These are phyloP conservation scores for Ophiostoma montium DNA, from an alignment of 2,329 filamentous ascomycete genomes.

Conservation along the genomic window DNA sequence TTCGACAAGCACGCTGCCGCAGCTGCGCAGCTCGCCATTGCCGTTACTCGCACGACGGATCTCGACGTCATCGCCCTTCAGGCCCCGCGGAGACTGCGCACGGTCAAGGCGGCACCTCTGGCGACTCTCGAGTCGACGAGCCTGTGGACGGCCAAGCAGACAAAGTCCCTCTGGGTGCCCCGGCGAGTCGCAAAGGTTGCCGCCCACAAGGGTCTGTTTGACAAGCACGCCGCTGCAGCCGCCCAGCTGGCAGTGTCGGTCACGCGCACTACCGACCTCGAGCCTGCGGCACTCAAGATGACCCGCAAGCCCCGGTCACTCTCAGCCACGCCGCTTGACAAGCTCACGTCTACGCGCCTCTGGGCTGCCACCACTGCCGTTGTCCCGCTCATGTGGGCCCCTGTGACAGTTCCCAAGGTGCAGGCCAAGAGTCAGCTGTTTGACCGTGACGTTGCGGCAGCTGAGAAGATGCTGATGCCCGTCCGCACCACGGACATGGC, in stretches of 20 bases:
- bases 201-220: slow-evolving; percentile 3
- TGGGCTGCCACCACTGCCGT: not conserved
- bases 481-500: slow-evolving; percentile 14
- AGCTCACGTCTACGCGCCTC: slow-evolving; percentile 1
- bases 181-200: not conserved
- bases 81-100: slow-evolving; percentile 4
- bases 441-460: slow-evolving; percentile 8
- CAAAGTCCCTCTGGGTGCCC: not conserved
- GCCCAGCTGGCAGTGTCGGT: slow-evolving; percentile 2
- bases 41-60: slow-evolving; percentile 7
- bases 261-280: slow-evolving; percentile 8
- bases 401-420: not conserved
- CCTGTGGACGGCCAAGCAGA: slow-evolving; percentile 4
- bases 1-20: slow-evolving; percentile 6
- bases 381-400: not conserved
- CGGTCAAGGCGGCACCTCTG: not conserved
- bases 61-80: slow-evolving; percentile 5
- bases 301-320: slow-evolving; percentile 1
- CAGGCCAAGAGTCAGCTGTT: slow-evolving; percentile 2
- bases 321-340: slow-evolving; percentile 1
- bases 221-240: slow-evolving; percentile 1
- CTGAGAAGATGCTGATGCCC: slow-evolving; percentile 3
- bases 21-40: not conserved
- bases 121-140: slow-evolving; percentile 2
- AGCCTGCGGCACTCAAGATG: slow-evolving; percentile 8